Conservation (phyloP, 2,329 filamentous ascomycete species). For the Penicillium sp. region DNA sequence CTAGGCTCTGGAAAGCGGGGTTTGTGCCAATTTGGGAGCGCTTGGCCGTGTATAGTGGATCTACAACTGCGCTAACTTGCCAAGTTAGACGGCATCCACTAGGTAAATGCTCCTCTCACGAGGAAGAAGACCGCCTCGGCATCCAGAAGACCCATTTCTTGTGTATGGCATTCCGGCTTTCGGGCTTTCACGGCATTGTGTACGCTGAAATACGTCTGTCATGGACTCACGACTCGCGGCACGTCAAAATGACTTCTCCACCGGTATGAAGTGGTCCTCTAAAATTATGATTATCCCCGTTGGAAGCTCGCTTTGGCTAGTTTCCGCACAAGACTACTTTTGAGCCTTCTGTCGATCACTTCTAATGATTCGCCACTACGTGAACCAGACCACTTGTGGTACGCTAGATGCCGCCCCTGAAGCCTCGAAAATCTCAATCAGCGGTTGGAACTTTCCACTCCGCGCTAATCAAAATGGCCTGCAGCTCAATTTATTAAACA, state of each 20-base stretch:
- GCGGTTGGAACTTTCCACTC: neutral
- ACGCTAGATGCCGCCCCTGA: constrained; percentile 7
- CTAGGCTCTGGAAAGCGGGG: neutral
- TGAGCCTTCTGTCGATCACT: constrained; percentile 4
- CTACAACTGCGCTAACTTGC: constrained; percentile 1
- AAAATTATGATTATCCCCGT: constrained; percentile 1
- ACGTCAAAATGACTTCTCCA: constrained; percentile 1
- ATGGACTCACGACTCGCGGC: neutral
- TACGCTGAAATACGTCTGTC: neutral
- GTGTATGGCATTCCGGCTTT: neutral
- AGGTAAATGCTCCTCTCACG: constrained; percentile 15
- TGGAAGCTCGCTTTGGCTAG: neutral
- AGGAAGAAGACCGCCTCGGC: neutral
- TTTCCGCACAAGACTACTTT: neutral
- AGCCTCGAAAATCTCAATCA: constrained; percentile 1
- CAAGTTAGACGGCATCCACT: neutral
- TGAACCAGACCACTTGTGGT: neutral
- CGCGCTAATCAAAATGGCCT: constrained; percentile 4
- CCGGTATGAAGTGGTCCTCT: neutral
- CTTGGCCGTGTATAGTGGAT: neutral
- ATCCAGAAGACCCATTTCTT: neutral
- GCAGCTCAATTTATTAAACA: constrained; percentile 11
- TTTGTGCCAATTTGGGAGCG: neutral
- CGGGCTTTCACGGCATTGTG: neutral
- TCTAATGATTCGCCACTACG: neutral